Evolutionary conservation across 2,329 filamentous ascomycete genomes (phyloP), one percentile per base, ranked within the genome.

Genomic region (Chaetomium sp.): DNA sequence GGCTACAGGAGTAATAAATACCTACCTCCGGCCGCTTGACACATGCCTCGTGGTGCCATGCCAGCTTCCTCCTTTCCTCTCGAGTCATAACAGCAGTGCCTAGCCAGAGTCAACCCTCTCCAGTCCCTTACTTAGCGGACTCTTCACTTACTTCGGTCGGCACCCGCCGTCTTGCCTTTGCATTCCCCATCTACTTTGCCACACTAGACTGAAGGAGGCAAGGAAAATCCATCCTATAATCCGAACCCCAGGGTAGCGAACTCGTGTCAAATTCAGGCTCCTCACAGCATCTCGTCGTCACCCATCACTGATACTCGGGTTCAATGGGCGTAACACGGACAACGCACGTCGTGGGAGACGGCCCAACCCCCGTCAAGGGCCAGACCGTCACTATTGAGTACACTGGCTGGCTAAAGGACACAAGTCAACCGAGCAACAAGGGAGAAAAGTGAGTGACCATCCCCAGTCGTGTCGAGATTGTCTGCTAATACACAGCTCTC

Each of bases 311-410:
- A 23, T 33, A 25, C 12, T 25, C 47, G 25, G 12, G 21, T 12
- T 21, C 57, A 27, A 93, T 93, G 90, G 89, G 84, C 77, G 91
- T 97, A 74, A 84, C 81, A 65, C 96, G 92, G 83, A 84, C 82
- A 57, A 78, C 85, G 68, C 76, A 88, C 72, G 74, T 79, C 42
- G 78, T 84, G 68, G 93, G 94, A 74, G 83, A 84, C 73, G 82
- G 83, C 64, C 76, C 87, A 72, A 81, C 78, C 69, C 91, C 94
- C 64, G 75, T 79, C 70, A 73, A 75, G 19, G 90, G 91, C 70
- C 87, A 97, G 76, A 86, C 80, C 29, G 91, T 98, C 74, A 86
- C 85, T 74, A 96, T 98, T 75, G 87, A 95, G 80, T 98, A 98
- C 84, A 95, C 90, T 50, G 95, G 95, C 73, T 97, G 83, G 80